Evolutionary conservation across 108 stramenopile genomes (phyloP).

Genomic region (Nitzschia palea): DNA sequence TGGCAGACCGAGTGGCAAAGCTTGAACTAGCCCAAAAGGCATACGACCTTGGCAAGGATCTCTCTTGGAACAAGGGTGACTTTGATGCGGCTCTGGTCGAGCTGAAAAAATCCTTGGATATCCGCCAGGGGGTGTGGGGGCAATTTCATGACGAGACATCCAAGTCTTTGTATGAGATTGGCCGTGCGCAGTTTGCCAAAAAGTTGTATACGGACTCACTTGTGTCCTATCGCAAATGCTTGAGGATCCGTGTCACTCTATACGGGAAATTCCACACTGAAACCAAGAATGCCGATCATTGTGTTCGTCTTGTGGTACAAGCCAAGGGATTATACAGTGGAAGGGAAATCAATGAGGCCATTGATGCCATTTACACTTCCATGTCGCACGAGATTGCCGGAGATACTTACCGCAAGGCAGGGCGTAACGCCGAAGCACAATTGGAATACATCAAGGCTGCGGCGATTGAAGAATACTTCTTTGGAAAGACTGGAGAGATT

Average conservation of each 20-base stretch:
- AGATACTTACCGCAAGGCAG: constrained; percentile 47
- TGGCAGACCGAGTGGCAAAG: constrained; percentile 43
- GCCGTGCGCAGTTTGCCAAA: constrained; percentile 34
- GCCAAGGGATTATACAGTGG: constrained; percentile 44
- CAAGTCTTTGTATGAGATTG: constrained; percentile 42
- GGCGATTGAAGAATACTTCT: constrained; percentile 39
- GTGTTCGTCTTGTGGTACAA: constrained; percentile 41
- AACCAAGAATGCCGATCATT: constrained; percentile 48
- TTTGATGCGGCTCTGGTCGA: constrained; percentile 39
- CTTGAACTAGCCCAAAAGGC: constrained; percentile 40
- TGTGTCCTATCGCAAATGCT: constrained; percentile 34
- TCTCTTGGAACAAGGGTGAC: constrained; percentile 48
- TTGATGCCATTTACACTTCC: constrained; percentile 34
- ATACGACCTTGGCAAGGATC: constrained; percentile 40
- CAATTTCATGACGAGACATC: constrained; percentile 43
- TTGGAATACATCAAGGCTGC: constrained; percentile 47
- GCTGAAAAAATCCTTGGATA: constrained; percentile 32
- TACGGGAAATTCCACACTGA: constrained; percentile 45
- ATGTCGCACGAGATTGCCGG: constrained; percentile 36
- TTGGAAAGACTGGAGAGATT: constrained; percentile 39
- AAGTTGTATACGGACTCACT: constrained; percentile 37
- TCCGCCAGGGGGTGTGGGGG: constrained; percentile 38
- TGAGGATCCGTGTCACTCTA: constrained; percentile 42
- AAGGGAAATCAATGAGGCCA: constrained; percentile 40
- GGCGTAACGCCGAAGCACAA: constrained; percentile 42